phyloP scores from a whole-genome alignment of 2,329 filamentous ascomycete genomes.

The Aspergillus aculeatinus region DNA sequence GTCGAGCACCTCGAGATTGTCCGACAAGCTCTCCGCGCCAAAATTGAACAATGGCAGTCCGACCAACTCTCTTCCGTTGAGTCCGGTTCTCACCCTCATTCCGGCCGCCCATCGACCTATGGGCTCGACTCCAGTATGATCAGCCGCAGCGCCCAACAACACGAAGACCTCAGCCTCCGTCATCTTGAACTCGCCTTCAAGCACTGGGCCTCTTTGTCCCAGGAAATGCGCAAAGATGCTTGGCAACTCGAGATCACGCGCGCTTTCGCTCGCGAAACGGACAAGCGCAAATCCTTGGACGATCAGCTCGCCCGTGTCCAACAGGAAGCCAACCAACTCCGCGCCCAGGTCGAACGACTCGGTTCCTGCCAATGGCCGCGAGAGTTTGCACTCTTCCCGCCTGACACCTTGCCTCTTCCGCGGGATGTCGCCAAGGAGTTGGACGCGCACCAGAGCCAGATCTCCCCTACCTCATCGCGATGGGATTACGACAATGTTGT shows the following conservation, averaged over 20 bases:
- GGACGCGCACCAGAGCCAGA: constrained; percentile 35
- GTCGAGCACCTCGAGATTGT: constrained; percentile 73
- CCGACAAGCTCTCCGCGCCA: constrained; percentile 63
- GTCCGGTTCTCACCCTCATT: constrained; percentile 44
- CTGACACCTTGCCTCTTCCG: constrained; percentile 44
- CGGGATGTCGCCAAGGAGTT: constrained; percentile 40
- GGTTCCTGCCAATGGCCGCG: constrained; percentile 50
- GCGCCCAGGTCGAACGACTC: constrained; percentile 47
- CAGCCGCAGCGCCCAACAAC: constrained; percentile 52
- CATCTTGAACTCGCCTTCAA: constrained; percentile 76
- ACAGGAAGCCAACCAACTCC: constrained; percentile 51
- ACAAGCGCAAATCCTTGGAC: constrained; percentile 45
- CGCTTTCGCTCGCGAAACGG: constrained; percentile 47
- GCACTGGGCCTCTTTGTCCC: constrained; percentile 69
- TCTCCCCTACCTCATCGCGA: constrained; percentile 35
- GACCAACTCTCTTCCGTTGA: constrained; percentile 37
- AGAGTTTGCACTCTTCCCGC: constrained; percentile 50
- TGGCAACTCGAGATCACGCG: constrained; percentile 51
- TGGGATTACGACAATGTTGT: constrained; percentile 52
- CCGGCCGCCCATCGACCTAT: constrained; percentile 33
- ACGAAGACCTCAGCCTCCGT: constrained; percentile 68
- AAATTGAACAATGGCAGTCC: constrained; percentile 66
- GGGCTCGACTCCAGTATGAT: constrained; percentile 38
- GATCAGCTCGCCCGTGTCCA: constrained; percentile 46
- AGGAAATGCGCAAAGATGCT: constrained; percentile 50